Conservation (phyloP, 2,329 filamentous ascomycete species). For the Aureobasidium melanogenum region DNA sequence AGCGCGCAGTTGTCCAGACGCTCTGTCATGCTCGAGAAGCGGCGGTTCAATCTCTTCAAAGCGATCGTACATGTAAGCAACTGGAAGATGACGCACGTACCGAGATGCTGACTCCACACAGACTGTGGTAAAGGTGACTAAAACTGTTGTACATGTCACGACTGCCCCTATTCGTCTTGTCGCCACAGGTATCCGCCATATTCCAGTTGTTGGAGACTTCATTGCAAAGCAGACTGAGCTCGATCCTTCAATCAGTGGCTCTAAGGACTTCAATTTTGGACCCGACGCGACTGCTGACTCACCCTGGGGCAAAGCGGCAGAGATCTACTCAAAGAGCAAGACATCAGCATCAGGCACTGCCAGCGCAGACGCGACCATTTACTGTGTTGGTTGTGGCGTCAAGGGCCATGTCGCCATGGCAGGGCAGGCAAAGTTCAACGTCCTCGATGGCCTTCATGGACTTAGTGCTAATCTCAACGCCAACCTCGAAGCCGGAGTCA, state of each 20-base stretch:
- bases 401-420: neutral
- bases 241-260: neutral
- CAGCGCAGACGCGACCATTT: neutral
- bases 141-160: neutral
- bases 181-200: neutral
- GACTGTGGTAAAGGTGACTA: neutral
- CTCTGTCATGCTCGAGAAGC: neutral
- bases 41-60: neutral
- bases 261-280: neutral
- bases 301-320: constrained; percentile 5
- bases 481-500: neutral
- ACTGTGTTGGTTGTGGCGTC: constrained; percentile 5
- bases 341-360: neutral
- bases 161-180: neutral
- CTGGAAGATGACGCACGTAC: neutral
- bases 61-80: neutral
- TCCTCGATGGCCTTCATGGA: neutral
- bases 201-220: neutral
- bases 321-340: neutral
- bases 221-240: neutral
- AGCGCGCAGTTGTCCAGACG: neutral
- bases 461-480: neutral
- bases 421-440: constrained; percentile 2
- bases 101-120: neutral
- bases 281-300: neutral